Percentiles rank a stretch among this genome's conserved stretches.
These are phyloP conservation scores for Trichophyton verrucosum DNA, from an alignment of 2,329 filamentous ascomycete genomes.

Conservation along the genomic window DNA sequence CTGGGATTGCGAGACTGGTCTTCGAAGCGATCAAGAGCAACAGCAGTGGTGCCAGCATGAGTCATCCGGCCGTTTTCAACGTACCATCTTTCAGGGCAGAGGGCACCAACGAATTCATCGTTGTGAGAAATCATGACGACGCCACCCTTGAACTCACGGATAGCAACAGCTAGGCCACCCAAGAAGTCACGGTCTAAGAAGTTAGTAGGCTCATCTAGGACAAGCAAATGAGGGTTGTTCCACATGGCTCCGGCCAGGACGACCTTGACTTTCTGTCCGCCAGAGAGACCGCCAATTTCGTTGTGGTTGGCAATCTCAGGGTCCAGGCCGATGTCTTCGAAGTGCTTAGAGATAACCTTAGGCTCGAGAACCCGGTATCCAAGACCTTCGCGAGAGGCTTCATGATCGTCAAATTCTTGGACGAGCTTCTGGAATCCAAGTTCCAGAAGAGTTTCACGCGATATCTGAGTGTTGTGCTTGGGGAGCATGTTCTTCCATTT, in stretches of 20 bases:
- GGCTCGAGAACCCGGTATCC: slow-evolving; percentile 90
- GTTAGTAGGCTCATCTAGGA: slow-evolving; percentile 97
- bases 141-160: slow-evolving; percentile 94
- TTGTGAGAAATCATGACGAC: slow-evolving; percentile 99
- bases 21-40: slow-evolving; percentile 74
- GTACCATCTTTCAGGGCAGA: slow-evolving; percentile 94
- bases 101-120: slow-evolving; percentile 93
- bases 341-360: slow-evolving; percentile 92
- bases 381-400: slow-evolving; percentile 94
- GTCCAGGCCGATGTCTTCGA: slow-evolving; percentile 90
- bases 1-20: slow-evolving; percentile 52
- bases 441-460: slow-evolving; percentile 76
- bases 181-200: slow-evolving; percentile 97
- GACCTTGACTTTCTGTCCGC: slow-evolving; percentile 98
- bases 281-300: slow-evolving; percentile 87
- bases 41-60: slow-evolving; percentile 57
- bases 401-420: slow-evolving; percentile 97
- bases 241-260: slow-evolving; percentile 93
- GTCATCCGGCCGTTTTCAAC: slow-evolving; percentile 79
- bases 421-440: slow-evolving; percentile 85
- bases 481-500: slow-evolving; percentile 86
- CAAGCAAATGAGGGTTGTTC: slow-evolving; percentile 96
- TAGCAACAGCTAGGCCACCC: slow-evolving; percentile 91
- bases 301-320: slow-evolving; percentile 99
- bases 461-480: slow-evolving; percentile 87